Conservation (phyloP, 495 filamentous ascomycete genomes). For the Aspergillus asperescens region DNA sequence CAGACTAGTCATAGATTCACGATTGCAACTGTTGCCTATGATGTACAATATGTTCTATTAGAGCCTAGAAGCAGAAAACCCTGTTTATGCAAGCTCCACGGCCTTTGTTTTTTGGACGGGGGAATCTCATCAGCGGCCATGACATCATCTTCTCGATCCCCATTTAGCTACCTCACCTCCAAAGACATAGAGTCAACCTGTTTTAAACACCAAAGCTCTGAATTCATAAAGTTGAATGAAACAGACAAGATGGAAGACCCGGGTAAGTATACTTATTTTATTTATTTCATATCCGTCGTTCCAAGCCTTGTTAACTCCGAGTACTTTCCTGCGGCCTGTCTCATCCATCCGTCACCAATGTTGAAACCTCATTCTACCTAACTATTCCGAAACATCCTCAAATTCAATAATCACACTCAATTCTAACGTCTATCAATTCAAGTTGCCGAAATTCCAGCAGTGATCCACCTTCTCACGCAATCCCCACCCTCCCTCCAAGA, state of each 20-base stretch:
- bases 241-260: slow-evolving; percentile 36
- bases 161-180: background rate
- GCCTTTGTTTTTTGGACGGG: background rate
- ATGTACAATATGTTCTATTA: background rate
- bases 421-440: slow-evolving; percentile 3
- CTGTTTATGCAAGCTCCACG: background rate
- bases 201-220: background rate
- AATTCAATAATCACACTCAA: too few species aligned
- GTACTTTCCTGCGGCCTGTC: too few species aligned
- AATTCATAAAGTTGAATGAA: background rate
- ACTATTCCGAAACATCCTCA: too few species aligned
- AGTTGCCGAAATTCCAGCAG: slow-evolving; percentile 50
- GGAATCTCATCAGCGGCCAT: background rate
- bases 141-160: slow-evolving; percentile 6
- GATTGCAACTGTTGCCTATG: background rate
- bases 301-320: background rate
- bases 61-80: background rate
- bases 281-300: background rate
- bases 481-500: slow-evolving; percentile 58
- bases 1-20: background rate
- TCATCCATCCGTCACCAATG: background rate
- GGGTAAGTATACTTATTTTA: slow-evolving; percentile 19
- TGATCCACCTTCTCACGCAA: slow-evolving; percentile 65
- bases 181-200: too few species aligned
- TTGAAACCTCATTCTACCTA: too few species aligned